phyloP scores from a whole-genome alignment of 257 asterid genomes.

The Salvia hispanica region DNA sequence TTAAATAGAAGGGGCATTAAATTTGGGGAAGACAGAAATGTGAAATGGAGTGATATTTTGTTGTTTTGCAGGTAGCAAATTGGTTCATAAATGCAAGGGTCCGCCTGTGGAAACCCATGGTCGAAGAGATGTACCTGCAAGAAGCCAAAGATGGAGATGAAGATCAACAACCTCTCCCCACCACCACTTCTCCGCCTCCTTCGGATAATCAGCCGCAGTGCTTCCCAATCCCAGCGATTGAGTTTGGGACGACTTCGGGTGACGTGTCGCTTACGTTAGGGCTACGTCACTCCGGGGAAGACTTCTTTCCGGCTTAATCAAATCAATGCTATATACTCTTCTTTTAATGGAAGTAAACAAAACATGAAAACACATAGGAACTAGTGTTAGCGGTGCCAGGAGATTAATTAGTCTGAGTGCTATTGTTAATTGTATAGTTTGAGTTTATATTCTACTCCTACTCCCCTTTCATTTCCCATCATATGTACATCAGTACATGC shows the following conservation, averaged over 20 bases:
- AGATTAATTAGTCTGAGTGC: too few relatives aligned
- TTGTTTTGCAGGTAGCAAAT: constrained; percentile 64
- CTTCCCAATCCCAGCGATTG: too few relatives aligned
- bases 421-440: too few relatives aligned
- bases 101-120: constrained; percentile 95
- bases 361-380: too few relatives aligned
- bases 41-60: not conserved
- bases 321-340: not conserved
- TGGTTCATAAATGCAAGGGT: constrained; percentile 98
- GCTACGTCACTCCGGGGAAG: constrained; percentile 73
- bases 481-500: too few relatives aligned
- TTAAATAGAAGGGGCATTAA: constrained; percentile 17
- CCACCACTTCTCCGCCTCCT: constrained; percentile 30
- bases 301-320: constrained; percentile 50
- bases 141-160: constrained; percentile 57
- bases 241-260: constrained; percentile 59
- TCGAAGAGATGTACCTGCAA: constrained; percentile 86
- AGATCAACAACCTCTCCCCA: constrained; percentile 31
- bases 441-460: too few relatives aligned
- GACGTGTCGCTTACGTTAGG: constrained; percentile 87
- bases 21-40: not conserved
- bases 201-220: constrained; percentile 45
- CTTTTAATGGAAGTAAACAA: too few relatives aligned
- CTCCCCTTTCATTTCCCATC: too few relatives aligned
- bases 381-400: too few relatives aligned